These are phyloP conservation scores for Sclerotinia nivalis DNA, from an alignment of 2,329 filamentous ascomycete genomes.

Conservation along the genomic window DNA sequence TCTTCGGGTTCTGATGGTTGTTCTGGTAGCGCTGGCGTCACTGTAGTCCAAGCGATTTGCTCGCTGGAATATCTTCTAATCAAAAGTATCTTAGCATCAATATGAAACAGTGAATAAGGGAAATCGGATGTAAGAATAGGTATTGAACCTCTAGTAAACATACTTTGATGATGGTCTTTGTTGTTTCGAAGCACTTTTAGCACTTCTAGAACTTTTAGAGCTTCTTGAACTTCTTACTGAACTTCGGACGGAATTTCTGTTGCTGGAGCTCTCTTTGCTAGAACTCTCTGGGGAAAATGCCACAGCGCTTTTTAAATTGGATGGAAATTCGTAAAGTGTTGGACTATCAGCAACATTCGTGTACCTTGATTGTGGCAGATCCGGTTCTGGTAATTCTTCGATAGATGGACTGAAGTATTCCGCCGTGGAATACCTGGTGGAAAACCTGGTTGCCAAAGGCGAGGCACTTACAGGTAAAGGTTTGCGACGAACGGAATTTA, in stretches of 20 bases:
- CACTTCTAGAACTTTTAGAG: background rate
- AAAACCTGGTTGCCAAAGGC: conserved; percentile 52
- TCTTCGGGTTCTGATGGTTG: conserved; percentile 27
- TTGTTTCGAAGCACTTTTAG: conserved; percentile 13
- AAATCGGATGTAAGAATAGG: background rate
- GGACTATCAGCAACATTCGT: conserved; percentile 58
- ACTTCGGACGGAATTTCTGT: conserved; percentile 17
- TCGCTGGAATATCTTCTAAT: conserved; percentile 34
- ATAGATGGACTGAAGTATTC: conserved; percentile 42
- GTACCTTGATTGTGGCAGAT: conserved; percentile 56
- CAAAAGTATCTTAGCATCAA: conserved; percentile 7
- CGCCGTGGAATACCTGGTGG: conserved; percentile 50
- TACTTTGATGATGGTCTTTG: conserved; percentile 23
- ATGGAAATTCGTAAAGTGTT: conserved; percentile 60
- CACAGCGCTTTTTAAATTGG: conserved; percentile 19
- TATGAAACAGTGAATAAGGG: conserved; percentile 2
- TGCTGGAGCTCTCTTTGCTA: conserved; percentile 15
- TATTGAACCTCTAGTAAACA: conserved; percentile 8
- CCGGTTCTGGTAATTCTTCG: conserved; percentile 47
- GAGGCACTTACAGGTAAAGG: conserved; percentile 59
- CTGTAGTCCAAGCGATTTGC: conserved; percentile 31
- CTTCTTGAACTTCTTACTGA: conserved; percentile 17
- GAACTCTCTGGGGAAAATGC: conserved; percentile 21
- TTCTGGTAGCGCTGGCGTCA: conserved; percentile 28
- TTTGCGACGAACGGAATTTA: conserved; percentile 54